Evolutionary conservation across 345 rosid genomes (phyloP), one percentile per base, ranked within the genome.

Genomic region (Sisymbrium altissimum): DNA sequence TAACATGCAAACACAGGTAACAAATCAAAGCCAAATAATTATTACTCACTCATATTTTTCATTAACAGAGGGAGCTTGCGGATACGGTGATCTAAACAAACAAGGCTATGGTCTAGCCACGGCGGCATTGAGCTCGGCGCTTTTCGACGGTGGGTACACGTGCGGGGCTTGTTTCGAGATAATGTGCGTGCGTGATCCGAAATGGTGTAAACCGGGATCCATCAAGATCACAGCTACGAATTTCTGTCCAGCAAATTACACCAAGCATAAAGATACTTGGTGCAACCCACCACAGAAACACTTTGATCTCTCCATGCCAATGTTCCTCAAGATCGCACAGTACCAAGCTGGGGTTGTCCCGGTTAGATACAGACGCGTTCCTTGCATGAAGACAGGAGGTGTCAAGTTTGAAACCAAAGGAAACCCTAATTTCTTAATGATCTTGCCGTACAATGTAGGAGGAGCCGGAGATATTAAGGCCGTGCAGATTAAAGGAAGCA

Each of bases 31-130:
- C 9, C 23, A 63, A 1, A 18, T 52, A 6, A 7, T 33, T 30
- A 33, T 35, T 18, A 18, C 1, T 5, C 6, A 45, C 0, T 25
- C 9, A 55, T 10, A 9, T 10, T 25, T 19, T 57, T 7, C 8
- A 14, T n/a, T 9, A n/a, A 53, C 12, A 85, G 89, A 81, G n/a
- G 89, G 89, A n/a, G 89, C 89, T 53, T 83, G 89, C 27, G 89
- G 89, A 36, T 85, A 85, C 33, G 85, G 84, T 5, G 78, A 85
- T 62, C 82, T 81, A 4, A 23, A 38, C 46, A 70, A 77, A 68
- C 86, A 83, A 52, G 85, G 85, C 1, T 83, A 79, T 38, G 89
- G 86, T 18, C 65, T 83, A 23, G 76, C 56, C 49, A 85, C 89
- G 2, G 82, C 78, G 0, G 87, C 87, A 1, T 54, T 85, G 17